A percentile compares a stretch with the other conserved stretches of the same genome.
These are phyloP conservation scores for Zangia roseola DNA, from an alignment of 768 basidiomycete species.

Conservation along the genomic window DNA sequence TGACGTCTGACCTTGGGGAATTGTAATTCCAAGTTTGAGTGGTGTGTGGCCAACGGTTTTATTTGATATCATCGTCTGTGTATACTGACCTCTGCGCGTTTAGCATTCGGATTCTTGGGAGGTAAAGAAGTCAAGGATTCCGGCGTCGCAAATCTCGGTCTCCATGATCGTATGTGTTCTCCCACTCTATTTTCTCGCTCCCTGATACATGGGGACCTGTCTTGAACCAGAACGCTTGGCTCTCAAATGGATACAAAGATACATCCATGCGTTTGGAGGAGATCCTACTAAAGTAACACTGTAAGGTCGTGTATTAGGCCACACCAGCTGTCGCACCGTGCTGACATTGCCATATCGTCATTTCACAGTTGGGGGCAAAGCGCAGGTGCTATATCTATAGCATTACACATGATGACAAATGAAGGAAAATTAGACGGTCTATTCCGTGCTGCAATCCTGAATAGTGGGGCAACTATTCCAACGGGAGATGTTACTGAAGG, in stretches of 20 bases:
- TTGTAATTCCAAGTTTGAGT: background rate
- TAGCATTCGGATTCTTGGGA: conserved; percentile 41
- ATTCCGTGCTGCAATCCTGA: conserved; percentile 35
- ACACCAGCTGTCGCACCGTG: background rate
- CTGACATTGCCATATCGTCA: background rate
- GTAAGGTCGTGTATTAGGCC: conserved; percentile 5
- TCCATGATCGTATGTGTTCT: conserved; percentile 40
- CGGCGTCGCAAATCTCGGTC: conserved; percentile 47
- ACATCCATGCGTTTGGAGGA: conserved; percentile 62
- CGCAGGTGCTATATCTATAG: conserved; percentile 38
- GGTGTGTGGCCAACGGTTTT: too few relatives aligned
- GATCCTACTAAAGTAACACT: conserved; percentile 43
- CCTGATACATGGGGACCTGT: background rate
- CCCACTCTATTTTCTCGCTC: background rate
- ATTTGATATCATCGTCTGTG: too few relatives aligned
- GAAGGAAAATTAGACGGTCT: conserved; percentile 23
- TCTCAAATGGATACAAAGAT: conserved; percentile 55
- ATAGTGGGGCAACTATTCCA: conserved; percentile 39
- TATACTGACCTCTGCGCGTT: background rate
- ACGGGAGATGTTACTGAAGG: conserved; percentile 18
- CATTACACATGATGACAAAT: conserved; percentile 30
- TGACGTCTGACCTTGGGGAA: background rate
- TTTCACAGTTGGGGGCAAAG: conserved; percentile 33
- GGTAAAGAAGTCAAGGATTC: conserved; percentile 36
- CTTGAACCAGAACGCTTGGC: conserved; percentile 33